Evolutionary conservation across 2,329 filamentous ascomycete species (phyloP).

Genomic region (Aspergillus glaucus): DNA sequence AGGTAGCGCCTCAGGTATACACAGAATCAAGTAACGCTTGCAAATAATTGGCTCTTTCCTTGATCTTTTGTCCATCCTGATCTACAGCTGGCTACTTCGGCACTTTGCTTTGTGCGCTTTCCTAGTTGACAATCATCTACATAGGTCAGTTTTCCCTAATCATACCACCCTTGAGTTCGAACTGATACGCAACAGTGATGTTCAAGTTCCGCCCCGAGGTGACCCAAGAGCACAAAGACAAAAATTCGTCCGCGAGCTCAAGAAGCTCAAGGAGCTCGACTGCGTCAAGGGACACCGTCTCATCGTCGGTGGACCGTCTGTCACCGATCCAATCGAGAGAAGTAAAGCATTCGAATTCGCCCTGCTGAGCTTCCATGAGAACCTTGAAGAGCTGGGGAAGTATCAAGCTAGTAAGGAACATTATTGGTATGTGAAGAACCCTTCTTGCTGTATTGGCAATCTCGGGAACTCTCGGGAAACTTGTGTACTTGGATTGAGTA

Average conservation of each 20-base stretch:
- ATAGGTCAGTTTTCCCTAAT: constrained; percentile 13
- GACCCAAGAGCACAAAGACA: constrained; percentile 36
- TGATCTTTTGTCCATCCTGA: no score
- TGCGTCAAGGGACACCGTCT: constrained; percentile 45
- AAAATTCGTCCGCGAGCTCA: constrained; percentile 43
- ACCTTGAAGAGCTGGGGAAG: constrained; percentile 40
- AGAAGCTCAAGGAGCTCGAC: constrained; percentile 42
- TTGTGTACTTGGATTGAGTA: no score
- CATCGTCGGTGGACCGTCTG: constrained; percentile 47
- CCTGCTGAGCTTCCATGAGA: constrained; percentile 47
- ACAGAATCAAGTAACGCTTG: no score
- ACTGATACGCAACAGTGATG: constrained; percentile 32
- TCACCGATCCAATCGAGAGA: constrained; percentile 47
- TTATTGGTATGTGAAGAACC: constrained; percentile 32
- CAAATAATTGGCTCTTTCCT: no score
- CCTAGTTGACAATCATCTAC: constrained; percentile 2
- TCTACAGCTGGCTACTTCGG: no score
- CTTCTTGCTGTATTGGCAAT: background rate
- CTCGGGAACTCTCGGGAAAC: no score
- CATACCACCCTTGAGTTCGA: background rate
- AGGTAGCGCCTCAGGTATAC: no score
- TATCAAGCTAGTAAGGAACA: constrained; percentile 52
- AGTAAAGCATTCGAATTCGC: constrained; percentile 51
- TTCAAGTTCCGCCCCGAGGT: constrained; percentile 46
- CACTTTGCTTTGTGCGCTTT: no score